phyloP scores from a whole-genome alignment of 257 asterid species.

The Solanum pennellii region DNA sequence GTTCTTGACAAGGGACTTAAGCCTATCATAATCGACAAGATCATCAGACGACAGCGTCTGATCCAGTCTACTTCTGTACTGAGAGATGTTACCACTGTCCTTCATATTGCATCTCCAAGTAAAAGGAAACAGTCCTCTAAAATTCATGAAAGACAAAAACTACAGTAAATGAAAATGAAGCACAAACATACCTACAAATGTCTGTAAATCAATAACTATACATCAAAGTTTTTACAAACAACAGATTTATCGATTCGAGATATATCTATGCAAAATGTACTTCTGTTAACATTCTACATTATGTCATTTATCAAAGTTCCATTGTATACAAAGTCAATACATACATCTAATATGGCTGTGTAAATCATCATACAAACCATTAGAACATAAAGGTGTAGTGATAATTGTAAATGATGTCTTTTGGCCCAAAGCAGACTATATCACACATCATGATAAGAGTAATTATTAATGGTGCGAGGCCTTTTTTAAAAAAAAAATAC shows the following conservation, averaged over 20 bases:
- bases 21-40: conserved; percentile 29
- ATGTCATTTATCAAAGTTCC: neutral
- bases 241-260: neutral
- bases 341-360: neutral
- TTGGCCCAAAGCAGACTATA: neutral
- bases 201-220: neutral
- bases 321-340: neutral
- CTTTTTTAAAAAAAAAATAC: neutral
- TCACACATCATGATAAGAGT: neutral
- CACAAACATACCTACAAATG: neutral
- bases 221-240: neutral
- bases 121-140: neutral
- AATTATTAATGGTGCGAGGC: neutral
- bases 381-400: neutral
- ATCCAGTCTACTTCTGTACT: conserved; percentile 51
- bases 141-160: conserved; percentile 3
- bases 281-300: neutral
- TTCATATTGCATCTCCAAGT: conserved; percentile 36
- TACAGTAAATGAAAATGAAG: neutral
- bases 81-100: conserved; percentile 26
- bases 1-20: conserved; percentile 44
- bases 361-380: neutral
- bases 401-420: neutral
- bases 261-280: neutral
- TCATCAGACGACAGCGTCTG: conserved; percentile 42